These are phyloP conservation scores for Fistulifera solaris DNA, from an alignment of 108 stramenopile species.

Conservation along the genomic window DNA sequence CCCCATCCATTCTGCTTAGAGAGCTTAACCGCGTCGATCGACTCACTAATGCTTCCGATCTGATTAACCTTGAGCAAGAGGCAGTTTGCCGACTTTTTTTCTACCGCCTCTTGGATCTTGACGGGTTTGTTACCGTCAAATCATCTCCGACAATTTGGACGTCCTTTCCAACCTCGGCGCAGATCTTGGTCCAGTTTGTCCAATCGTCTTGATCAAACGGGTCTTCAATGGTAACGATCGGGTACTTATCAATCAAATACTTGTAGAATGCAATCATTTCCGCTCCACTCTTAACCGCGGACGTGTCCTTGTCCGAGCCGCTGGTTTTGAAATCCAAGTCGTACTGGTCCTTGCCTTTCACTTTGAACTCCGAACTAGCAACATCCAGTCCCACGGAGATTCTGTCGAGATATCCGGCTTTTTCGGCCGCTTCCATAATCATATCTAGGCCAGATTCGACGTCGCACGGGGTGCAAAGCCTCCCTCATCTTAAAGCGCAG, in stretches of 20 bases:
- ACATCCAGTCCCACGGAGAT: slow-evolving; percentile 96
- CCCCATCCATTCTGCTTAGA: slow-evolving; percentile 99
- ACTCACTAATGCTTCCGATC: slow-evolving; percentile 98
- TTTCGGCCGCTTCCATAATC: slow-evolving; percentile 96
- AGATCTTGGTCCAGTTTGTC: slow-evolving; percentile 94
- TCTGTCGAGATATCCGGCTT: slow-evolving; percentile 94
- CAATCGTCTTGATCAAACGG: slow-evolving; percentile 99
- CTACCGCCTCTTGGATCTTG: slow-evolving; percentile 91
- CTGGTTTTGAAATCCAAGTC: slow-evolving; percentile 97
- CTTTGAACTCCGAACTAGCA: slow-evolving; percentile 97
- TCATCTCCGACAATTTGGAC: slow-evolving; percentile 99
- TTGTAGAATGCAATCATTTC: slow-evolving; percentile 95
- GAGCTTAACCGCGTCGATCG: slow-evolving; percentile 97
- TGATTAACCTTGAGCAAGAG: slow-evolving; percentile 99
- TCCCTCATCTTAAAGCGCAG: slow-evolving; percentile 98
- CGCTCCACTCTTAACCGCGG: slow-evolving; percentile 79
- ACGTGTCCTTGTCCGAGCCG: slow-evolving; percentile 73
- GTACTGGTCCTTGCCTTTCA: slow-evolving; percentile 86
- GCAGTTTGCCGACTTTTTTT: slow-evolving; percentile 89
- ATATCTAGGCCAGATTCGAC: slow-evolving; percentile 90
- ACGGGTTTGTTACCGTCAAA: slow-evolving; percentile 97
- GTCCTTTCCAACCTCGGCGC: slow-evolving; percentile 69
- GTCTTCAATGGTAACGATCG: slow-evolving; percentile 99
- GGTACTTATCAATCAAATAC: slow-evolving; percentile 83
- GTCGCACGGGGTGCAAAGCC: slow-evolving; percentile 98